These are phyloP conservation scores for Avicennia marina DNA, from an alignment of 257 asterid genomes.

Conservation along the genomic window DNA sequence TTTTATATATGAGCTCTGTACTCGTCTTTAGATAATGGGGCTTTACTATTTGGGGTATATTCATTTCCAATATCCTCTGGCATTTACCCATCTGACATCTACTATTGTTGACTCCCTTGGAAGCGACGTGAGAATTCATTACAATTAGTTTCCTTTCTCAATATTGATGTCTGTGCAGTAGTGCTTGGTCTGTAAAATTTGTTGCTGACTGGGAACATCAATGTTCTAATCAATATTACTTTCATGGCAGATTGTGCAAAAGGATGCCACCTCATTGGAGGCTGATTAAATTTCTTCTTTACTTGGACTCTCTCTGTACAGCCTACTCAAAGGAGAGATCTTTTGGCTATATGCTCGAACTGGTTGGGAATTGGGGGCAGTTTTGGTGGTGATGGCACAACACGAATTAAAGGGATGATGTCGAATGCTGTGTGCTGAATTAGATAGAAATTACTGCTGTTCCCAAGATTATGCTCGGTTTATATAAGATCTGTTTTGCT, in stretches of 20 bases:
- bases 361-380: background rate
- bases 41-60: no score
- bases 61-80: no score
- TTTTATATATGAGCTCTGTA: no score
- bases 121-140: no score
- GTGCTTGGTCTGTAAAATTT: background rate
- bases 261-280: constrained; percentile 35
- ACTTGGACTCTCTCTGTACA: constrained; percentile 2
- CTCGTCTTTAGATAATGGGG: background rate
- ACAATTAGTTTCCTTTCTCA: background rate
- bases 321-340: background rate
- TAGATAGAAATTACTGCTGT: no score
- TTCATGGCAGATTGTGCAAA: constrained; percentile 68
- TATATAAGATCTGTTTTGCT: no score
- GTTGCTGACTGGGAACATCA: no score
- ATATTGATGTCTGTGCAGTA: background rate
- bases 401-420: no score
- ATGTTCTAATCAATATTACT: constrained; percentile 1
- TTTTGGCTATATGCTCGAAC: constrained; percentile 1
- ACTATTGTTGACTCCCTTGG: no score
- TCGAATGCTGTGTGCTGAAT: no score
- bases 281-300: constrained; percentile 33
- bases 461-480: no score
- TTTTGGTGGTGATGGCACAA: no score
- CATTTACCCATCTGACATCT: background rate